Base-by-base conservation (phyloP, 2,329 filamentous ascomycete genomes). In the Phialophora expanda region DNA sequence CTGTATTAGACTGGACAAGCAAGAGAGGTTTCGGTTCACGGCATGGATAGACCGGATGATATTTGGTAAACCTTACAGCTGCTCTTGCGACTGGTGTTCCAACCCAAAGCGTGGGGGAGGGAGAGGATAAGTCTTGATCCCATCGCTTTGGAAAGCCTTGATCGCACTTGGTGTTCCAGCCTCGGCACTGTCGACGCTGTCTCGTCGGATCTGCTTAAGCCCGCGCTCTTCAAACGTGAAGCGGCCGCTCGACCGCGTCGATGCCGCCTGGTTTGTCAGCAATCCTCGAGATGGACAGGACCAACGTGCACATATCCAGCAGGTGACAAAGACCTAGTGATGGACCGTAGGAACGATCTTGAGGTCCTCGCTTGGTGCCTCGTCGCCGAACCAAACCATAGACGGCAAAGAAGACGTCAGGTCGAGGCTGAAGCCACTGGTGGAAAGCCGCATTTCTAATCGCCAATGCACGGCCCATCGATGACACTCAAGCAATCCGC, bases 1-100 rank as follows among this genome's bases (percentile, higher is more conserved):
- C 38, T 44, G 38, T 44, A 44, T 44, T 44, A 44, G 38, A 44
- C 38, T 44, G 38, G 14, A 44, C 38, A n/a, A 44, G 38, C 38
- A 3, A 44, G 8, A 44, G 38, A n/a, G 38, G 38, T 44, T 44
- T n/a, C 38, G 14, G 38, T 8, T 17, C 38, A 8, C 7, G 38
- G 38, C 17, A 44, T 44, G 5, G 38, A 44, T 44, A 44, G 38
- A n/a, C 38, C 2, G 5, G 38, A 44, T 3, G 38, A 4, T 44
- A 20, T 44, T 44, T n/a, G n/a, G 14, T 12, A 8, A n/a, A 8
- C 17, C 20, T 2, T 3, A 3, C 38, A 44, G 0, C 38, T 44
- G 38, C 17, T 44, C 5, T 5, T 44, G 5, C 17, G 17, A n/a
- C 14, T 7, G 17, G 17, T 9, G 7, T 44, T n/a, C 6, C 14